Base-by-base conservation (phyloP, 768 basidiomycete species). In the Boletellus ananas region DNA sequence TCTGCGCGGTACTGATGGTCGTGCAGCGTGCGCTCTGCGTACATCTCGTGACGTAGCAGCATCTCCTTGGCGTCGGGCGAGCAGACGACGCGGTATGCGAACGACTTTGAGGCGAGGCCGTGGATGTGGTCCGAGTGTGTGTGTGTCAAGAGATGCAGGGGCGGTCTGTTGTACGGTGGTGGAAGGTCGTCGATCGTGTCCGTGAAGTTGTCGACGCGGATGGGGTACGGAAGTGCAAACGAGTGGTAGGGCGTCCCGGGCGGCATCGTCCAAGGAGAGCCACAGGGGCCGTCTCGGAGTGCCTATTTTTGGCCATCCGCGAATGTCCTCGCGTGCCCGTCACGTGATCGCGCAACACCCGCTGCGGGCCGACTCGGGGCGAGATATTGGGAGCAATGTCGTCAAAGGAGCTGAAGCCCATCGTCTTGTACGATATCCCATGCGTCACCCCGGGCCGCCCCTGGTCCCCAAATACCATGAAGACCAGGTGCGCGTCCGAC, bases 101-200 rank as follows among this genome's bases (percentile, higher is more conserved):
- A 94, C 0, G 83, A 84, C 50, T 83, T 80, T 20, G 87, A 79
- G 17, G 83, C 76, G 23, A 96, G 76, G 4, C 94, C 93, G 37
- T 69, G 70, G 45, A 92, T 76, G 62, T 96, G 94, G 68, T 95
- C 94, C 0, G 92, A 78, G 69, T 95, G 94, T 0, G 92, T 89
- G 63, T 96, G 93, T 0, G 87, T 83, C 47, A 96, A 78, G n/a
- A 96, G 79, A 64, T 90, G 81, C 11, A 93, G 67, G 9, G 72
- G 63, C 2, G 72, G 68, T 53, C 62, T 55, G 43, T 68, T 74
- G 44, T 59, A 67, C 0, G 66, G 67, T 11, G 60, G 43, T 18
- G 67, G 65, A 4, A 69, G 41, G 25, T 67, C 52, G 5, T 76
- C 67, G 51, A 74, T 58, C 17, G 68, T 66, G 33, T 66, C 58